Evolutionary conservation across 257 asterid species (phyloP).

Genomic region (Capsicum rhomboideum): DNA sequence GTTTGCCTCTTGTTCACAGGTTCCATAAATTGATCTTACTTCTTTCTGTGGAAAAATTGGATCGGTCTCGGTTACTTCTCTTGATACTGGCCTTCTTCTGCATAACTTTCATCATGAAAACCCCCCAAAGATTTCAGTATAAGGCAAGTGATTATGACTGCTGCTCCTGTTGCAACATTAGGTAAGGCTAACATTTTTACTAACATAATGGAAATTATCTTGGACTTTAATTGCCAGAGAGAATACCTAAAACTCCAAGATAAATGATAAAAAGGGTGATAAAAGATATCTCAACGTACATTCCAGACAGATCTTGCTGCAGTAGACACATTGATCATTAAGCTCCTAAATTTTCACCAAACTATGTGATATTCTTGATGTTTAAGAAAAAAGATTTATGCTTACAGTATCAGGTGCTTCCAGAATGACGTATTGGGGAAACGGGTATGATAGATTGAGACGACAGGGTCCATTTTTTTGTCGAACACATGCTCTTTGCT

Average conservation of each 20-base stretch:
- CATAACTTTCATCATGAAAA: no score
- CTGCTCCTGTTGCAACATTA: neutral
- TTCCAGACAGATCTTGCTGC: conserved; percentile 5
- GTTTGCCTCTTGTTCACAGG: conserved; percentile 5
- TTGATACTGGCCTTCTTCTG: no score
- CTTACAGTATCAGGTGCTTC: conserved; percentile 5
- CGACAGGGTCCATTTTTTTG: neutral
- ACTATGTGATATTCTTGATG: neutral
- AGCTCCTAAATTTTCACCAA: no score
- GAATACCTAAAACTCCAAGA: conserved; percentile 5
- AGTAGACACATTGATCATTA: neutral
- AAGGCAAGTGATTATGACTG: no score
- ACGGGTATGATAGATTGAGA: neutral
- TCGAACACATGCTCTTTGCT: conserved; percentile 7
- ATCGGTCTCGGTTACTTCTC: neutral
- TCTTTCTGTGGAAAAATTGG: conserved; percentile 9
- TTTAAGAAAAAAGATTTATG: neutral
- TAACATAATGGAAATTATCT: no score
- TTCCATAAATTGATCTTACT: conserved; percentile 14
- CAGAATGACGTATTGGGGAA: neutral
- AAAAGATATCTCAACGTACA: neutral
- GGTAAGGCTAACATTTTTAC: no score
- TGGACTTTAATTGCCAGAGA: no score
- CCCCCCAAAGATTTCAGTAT: conserved; percentile 6
- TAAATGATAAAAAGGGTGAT: neutral